phyloP scores from a whole-genome alignment of 2,329 filamentous ascomycete genomes.

The Penicillium thymicola region DNA sequence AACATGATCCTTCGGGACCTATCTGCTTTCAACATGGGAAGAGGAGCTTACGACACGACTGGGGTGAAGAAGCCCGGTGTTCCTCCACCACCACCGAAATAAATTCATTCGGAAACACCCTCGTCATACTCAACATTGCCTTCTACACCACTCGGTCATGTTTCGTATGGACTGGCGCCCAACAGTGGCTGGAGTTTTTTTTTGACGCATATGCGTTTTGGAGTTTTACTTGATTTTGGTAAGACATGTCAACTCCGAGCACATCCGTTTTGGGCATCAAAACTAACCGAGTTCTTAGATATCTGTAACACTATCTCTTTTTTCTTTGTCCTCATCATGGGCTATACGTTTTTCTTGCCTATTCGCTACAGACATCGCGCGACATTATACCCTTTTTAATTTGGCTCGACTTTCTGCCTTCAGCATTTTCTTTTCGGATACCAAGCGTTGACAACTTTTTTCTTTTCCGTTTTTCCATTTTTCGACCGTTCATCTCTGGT shows the following conservation, averaged over 20 bases:
- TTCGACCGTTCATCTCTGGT: constrained; percentile 12
- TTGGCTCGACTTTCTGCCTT: constrained; percentile 15
- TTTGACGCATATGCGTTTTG: constrained; percentile 27
- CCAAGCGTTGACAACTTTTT: constrained; percentile 22
- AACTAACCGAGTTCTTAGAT: constrained; percentile 22
- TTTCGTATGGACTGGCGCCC: constrained; percentile 21
- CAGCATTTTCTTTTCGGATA: constrained; percentile 28
- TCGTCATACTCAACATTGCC: constrained; percentile 17
- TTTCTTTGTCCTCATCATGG: constrained; percentile 8
- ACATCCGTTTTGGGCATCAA: constrained; percentile 22
- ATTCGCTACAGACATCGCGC: constrained; percentile 21
- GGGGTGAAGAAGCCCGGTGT: constrained; percentile 49
- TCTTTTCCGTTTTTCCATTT: background rate
- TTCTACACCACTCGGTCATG: constrained; percentile 20
- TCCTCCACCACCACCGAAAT: constrained; percentile 45
- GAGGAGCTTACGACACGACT: constrained; percentile 52
- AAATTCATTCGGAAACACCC: constrained; percentile 20
- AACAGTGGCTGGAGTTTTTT: constrained; percentile 21
- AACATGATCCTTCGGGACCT: constrained; percentile 43
- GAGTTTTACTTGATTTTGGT: constrained; percentile 27
- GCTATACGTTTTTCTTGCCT: constrained; percentile 17
- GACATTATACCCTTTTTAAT: constrained; percentile 31
- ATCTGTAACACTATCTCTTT: constrained; percentile 32
- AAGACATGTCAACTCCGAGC: constrained; percentile 16
- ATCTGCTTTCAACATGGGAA: constrained; percentile 48